Conservation (phyloP, 73 alveolate species). For the Symbiodinium pilosum region DNA sequence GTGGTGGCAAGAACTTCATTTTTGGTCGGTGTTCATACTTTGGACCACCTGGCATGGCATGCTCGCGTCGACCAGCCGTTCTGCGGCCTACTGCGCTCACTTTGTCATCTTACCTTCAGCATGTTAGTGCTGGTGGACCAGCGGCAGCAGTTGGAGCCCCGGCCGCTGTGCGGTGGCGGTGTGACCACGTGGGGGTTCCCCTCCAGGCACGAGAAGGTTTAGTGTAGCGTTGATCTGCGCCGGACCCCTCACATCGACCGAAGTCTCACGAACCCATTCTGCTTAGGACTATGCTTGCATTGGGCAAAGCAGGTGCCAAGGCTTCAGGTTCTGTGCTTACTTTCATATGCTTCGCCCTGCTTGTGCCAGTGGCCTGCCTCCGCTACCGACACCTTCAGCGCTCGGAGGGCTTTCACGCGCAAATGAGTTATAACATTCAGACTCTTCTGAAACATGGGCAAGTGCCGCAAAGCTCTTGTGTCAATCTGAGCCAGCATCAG, state of each 20-base stretch:
- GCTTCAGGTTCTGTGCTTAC: background rate
- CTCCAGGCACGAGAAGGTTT: background rate
- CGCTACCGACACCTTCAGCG: background rate
- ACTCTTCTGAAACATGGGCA: no score
- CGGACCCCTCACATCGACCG: background rate
- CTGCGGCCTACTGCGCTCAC: background rate
- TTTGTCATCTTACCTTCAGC: background rate
- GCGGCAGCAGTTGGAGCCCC: background rate
- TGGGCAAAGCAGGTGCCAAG: background rate
- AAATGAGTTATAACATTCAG: no score
- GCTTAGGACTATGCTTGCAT: background rate
- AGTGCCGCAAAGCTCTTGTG: no score
- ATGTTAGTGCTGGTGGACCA: background rate
- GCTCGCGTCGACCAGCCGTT: background rate
- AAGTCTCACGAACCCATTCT: background rate
- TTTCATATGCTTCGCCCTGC: background rate
- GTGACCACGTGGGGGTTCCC: background rate
- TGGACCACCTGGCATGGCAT: background rate
- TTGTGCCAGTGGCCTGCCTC: background rate
- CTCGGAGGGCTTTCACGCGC: background rate
- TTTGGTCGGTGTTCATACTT: background rate
- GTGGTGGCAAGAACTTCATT: background rate
- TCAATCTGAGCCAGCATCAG: no score
- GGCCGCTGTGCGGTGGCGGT: background rate
- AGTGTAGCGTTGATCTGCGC: background rate